Evolutionary conservation across 2,329 filamentous ascomycete genomes (phyloP).

Genomic region (Cladosporium sp.): DNA sequence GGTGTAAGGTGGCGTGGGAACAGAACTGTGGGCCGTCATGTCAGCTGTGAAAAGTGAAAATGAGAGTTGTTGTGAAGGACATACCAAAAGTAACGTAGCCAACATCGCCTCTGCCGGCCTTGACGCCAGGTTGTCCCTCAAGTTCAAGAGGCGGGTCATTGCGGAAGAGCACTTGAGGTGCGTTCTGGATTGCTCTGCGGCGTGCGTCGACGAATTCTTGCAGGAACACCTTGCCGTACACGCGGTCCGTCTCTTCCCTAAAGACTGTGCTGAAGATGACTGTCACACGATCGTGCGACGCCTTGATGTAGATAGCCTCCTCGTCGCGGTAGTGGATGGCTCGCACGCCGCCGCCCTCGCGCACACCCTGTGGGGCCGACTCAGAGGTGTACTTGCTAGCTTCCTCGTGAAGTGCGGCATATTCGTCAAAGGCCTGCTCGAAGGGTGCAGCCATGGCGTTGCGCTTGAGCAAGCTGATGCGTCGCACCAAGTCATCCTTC

Average conservation of each 20-base stretch:
- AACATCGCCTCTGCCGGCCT: constrained; percentile 77
- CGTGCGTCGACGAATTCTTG: constrained; percentile 98
- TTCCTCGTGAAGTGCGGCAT: constrained; percentile 81
- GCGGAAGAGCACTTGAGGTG: constrained; percentile 93
- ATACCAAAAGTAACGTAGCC: constrained; percentile 98
- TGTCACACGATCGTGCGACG: constrained; percentile 93
- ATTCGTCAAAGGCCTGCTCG: constrained; percentile 93
- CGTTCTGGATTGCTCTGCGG: constrained; percentile 94
- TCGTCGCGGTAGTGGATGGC: constrained; percentile 98
- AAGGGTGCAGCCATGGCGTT: constrained; percentile 99
- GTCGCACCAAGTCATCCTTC: constrained; percentile 80
- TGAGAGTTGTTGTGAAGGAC: constrained; percentile 28
- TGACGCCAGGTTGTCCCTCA: constrained; percentile 81
- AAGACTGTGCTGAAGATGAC: constrained; percentile 99
- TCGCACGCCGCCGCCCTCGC: constrained; percentile 89
- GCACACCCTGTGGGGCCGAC: constrained; percentile 85
- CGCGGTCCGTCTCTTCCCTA: constrained; percentile 93
- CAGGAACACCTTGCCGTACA: constrained; percentile 97
- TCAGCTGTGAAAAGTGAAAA: background rate
- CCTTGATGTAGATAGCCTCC: constrained; percentile 98
- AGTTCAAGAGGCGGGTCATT: constrained; percentile 93
- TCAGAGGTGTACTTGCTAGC: constrained; percentile 92
- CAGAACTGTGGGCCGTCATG: constrained; percentile 64
- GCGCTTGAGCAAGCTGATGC: constrained; percentile 90
- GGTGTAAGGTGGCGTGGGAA: constrained; percentile 93